Evolutionary conservation across 2,329 filamentous ascomycete species (phyloP).

Genomic region (Alternaria viburni): DNA sequence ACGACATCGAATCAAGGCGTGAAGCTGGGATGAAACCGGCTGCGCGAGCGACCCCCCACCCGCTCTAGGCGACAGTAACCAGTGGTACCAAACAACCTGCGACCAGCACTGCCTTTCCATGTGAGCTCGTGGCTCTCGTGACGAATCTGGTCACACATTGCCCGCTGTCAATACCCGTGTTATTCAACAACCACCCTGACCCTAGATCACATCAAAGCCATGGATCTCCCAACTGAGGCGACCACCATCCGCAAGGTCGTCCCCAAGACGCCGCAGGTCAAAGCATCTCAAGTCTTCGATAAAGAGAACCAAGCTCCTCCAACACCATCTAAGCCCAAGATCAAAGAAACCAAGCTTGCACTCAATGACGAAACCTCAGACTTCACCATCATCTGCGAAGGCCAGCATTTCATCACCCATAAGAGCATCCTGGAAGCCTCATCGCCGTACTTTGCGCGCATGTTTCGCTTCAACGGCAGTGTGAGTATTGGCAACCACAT

Average conservation of each 20-base stretch:
- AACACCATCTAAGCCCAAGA: constrained; percentile 4
- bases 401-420: neutral
- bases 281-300: neutral
- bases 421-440: neutral
- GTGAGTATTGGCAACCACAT: neutral
- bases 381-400: constrained; percentile 9
- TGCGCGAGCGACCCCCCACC: neutral
- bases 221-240: neutral
- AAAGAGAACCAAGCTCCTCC: neutral
- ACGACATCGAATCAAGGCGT: neutral
- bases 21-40: neutral
- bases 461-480: constrained; percentile 12
- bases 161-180: neutral
- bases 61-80: neutral
- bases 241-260: neutral
- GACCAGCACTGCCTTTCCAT: neutral
- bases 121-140: neutral
- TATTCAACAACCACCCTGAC: neutral
- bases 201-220: neutral
- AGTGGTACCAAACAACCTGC: neutral
- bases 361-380: constrained; percentile 8
- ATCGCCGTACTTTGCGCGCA: constrained; percentile 11
- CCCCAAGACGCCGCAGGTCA: constrained; percentile 1
- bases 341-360: neutral
- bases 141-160: neutral